phyloP scores from a whole-genome alignment of 2,329 filamentous ascomycete species.

The Colletotrichum echinochloae region DNA sequence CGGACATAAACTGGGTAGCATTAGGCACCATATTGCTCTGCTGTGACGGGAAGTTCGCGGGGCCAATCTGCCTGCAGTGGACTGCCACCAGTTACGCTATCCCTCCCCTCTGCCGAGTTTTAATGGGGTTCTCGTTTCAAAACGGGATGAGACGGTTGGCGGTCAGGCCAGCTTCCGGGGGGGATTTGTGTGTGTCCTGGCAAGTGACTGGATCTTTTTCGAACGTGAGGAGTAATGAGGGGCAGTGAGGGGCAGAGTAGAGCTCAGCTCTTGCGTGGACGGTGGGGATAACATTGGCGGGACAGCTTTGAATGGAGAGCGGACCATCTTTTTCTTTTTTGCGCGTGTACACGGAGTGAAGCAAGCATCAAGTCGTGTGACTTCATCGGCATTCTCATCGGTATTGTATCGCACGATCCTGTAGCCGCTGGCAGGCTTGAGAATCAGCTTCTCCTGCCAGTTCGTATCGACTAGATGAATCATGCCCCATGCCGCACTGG shows the following conservation, averaged over 20 bases:
- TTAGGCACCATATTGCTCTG: neutral
- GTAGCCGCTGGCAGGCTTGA: neutral
- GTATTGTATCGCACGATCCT: neutral
- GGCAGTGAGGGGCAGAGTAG: conserved; percentile 2
- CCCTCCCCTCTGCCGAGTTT: conserved; percentile 2
- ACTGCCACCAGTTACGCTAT: conserved; percentile 17
- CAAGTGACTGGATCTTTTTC: neutral
- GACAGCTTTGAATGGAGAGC: neutral
- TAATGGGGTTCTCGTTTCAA: conserved; percentile 36
- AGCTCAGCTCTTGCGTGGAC: conserved; percentile 16
- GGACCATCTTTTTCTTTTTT: neutral
- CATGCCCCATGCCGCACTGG: neutral
- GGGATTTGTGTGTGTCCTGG: neutral
- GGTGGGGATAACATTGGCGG: neutral
- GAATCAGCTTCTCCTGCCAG: neutral
- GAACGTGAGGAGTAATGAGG: conserved; percentile 1
- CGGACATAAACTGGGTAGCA: too few relatives aligned
- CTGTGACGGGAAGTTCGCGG: conserved; percentile 23
- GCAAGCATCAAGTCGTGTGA: neutral
- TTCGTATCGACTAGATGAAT: neutral
- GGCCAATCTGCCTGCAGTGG: conserved; percentile 35
- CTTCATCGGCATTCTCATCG: too few relatives aligned
- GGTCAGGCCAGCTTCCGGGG: conserved; percentile 30
- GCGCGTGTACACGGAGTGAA: neutral
- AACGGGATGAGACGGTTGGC: conserved; percentile 39